Base-by-base conservation (phyloP, 2,329 filamentous ascomycete genomes). In the Beauveria medogensis region DNA sequence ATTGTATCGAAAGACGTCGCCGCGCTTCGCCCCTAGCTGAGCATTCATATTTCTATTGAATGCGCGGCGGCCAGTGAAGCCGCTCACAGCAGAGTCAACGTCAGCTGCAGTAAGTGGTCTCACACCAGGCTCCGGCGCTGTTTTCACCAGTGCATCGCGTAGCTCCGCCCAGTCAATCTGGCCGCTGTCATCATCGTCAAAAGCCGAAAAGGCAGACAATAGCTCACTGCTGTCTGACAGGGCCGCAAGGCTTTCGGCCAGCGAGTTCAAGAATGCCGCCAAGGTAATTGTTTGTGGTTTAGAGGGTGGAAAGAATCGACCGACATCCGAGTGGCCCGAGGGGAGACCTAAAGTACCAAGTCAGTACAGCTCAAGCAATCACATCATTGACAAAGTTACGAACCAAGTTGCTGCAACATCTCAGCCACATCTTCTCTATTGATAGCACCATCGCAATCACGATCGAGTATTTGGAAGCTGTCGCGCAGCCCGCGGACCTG, bases 141-240 rank as follows among this genome's bases (percentile, higher is more conserved):
- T 96, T 65, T 92, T 84, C 46, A 97, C 75, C 50, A 99, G 73
- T 0, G 93, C 91, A 67, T 94, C 90, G 51, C 89, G 85, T 64
- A 99, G 75, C 73, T 96, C 91, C 0, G 78, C 82, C 22, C 96
- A 77, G 70, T 97, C 92, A 44, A 97, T 86, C 73, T 97, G 92
- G 3, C 94, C 94, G 68, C 90, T 94, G 71, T 99, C 94, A 64
- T 96, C 92, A 64, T 96, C 90, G 70, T 99, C 94, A 71, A 97
- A 97, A 0, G 94, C 94, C 2, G 91, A 91, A 67, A 99, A 93
- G 0, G 94, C 94, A 1, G 92, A 93, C 22, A 91, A 78, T 10
- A 99, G 82, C 71, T 99, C 94, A 18, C 85, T 82, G 24, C 86
- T 84, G 0, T 90, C 87, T 0, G 91, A 95, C 20, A 97, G 79